Conservation (phyloP, 805 yeast species). For the Metschnikowia proteae region DNA sequence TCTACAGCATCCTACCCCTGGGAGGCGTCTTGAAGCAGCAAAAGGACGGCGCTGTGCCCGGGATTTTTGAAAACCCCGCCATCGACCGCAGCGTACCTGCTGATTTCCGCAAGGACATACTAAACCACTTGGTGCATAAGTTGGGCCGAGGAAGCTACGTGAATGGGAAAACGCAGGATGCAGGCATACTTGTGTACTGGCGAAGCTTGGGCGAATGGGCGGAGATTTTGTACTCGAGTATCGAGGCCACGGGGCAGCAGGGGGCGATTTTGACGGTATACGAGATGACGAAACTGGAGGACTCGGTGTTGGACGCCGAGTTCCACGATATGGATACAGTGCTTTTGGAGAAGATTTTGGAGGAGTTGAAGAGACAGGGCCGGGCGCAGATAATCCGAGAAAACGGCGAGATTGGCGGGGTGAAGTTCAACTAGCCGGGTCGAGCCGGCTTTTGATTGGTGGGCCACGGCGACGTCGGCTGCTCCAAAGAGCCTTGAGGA, state of each 20-base stretch:
- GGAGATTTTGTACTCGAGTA: constrained; percentile 28
- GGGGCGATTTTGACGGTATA: constrained; percentile 77
- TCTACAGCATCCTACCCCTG: constrained; percentile 28
- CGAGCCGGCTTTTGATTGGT: too few species aligned
- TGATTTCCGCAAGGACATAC: constrained; percentile 53
- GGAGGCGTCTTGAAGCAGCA: constrained; percentile 33
- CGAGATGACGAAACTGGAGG: constrained; percentile 61
- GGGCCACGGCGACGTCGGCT: too few species aligned
- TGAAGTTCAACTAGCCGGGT: constrained; percentile 52
- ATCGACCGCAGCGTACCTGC: constrained; percentile 53
- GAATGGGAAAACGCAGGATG: constrained; percentile 49
- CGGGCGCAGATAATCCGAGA: constrained; percentile 72
- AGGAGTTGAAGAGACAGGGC: constrained; percentile 58
- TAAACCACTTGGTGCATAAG: constrained; percentile 51
- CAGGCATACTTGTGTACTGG: constrained; percentile 61
- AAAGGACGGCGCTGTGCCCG: constrained; percentile 10
- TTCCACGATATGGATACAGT: constrained; percentile 60
- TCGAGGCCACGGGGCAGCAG: constrained; percentile 72
- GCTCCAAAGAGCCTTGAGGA: too few species aligned
- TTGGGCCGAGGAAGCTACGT: constrained; percentile 55
- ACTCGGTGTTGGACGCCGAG: constrained; percentile 50
- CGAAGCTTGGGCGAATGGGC: constrained; percentile 52
- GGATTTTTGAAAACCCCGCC: constrained; percentile 48
- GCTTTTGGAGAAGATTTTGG: constrained; percentile 52
- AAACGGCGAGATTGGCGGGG: constrained; percentile 65